Base-by-base conservation (phyloP, 495 filamentous ascomycete genomes). In the Mycothermus thermophilus region DNA sequence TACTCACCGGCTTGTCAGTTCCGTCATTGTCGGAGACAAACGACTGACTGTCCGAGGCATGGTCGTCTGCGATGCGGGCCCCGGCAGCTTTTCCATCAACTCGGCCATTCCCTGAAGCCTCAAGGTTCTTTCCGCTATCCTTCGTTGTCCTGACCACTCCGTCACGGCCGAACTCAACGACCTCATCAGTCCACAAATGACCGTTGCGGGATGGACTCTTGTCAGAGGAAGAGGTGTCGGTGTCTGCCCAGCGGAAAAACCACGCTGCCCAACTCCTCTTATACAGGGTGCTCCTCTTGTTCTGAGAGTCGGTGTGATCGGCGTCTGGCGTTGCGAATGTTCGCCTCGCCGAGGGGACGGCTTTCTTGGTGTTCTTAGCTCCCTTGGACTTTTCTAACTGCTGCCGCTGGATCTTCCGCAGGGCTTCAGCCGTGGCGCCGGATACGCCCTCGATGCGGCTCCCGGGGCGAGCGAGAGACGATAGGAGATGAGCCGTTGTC, bases 401-500 rank as follows among this genome's bases (percentile, higher is more conserved):
- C n/a, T n/a, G n/a, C n/a, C n/a, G 64, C 46, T 59, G 64, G 26
- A 57, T 68, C 51, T 63, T 74, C 42, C 58, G 44, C 19, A 47
- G 37, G 20, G 55, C 64, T 24, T 67, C 61, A 2, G 66, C 65
- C 36, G 59, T 66, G 28, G 72, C 71, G 30, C 72, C 72, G 8
- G 72, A 44, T 9, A 54, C 60, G 23, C 70, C 58, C 37, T 72
- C 67, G n/a, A 67, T 62, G 27, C 67, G 67, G 34, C 67, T 69
- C 38, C 77, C 79, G 5, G 71, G 71, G 22, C 84, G 83, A 39
- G 90, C 77, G 30, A 97, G 69, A 3, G 88, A 87, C 1, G 90
- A 93, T 5, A 99, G 67, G 12, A 99, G 65, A 51, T 94, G 86
- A 2, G 92, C 90, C 6, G 87, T 96, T 4, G 84, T 99, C 45